A percentile compares a stretch with the other conserved stretches of the same genome.
Conservation (phyloP, 2,329 filamentous ascomycete species). For the Beauveria rudraprayagi region DNA sequence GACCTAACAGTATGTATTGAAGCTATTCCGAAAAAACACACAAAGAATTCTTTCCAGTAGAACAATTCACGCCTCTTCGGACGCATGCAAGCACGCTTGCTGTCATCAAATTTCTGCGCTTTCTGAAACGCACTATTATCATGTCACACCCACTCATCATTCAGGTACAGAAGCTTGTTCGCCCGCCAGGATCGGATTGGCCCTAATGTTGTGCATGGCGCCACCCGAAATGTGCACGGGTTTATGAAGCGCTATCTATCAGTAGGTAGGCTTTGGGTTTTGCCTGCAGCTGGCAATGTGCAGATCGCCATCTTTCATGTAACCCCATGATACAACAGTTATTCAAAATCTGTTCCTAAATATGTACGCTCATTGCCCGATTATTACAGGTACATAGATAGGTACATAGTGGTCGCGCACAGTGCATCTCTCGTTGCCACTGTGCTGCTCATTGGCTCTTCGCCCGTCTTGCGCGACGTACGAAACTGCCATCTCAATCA, state of each 20-base stretch:
- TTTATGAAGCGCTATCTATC: not conserved
- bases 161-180: slow-evolving; percentile 4
- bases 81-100: not conserved
- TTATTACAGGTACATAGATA: no score
- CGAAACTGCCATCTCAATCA: slow-evolving; percentile 1
- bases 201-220: not conserved
- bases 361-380: no score
- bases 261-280: no score
- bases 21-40: not conserved
- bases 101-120: not conserved
- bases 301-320: not conserved
- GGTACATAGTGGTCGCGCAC: not conserved
- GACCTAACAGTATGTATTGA: no score
- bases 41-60: not conserved
- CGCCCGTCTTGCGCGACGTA: not conserved
- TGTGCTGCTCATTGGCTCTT: not conserved
- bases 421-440: not conserved
- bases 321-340: not conserved
- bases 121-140: slow-evolving; percentile 6
- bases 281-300: no score
- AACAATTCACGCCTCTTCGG: not conserved
- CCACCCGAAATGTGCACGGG: not conserved
- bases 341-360: no score
- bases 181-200: not conserved
- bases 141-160: not conserved